These are phyloP conservation scores for Salvia sclarea DNA, from an alignment of 305 asterid genomes.

Conservation along the genomic window DNA sequence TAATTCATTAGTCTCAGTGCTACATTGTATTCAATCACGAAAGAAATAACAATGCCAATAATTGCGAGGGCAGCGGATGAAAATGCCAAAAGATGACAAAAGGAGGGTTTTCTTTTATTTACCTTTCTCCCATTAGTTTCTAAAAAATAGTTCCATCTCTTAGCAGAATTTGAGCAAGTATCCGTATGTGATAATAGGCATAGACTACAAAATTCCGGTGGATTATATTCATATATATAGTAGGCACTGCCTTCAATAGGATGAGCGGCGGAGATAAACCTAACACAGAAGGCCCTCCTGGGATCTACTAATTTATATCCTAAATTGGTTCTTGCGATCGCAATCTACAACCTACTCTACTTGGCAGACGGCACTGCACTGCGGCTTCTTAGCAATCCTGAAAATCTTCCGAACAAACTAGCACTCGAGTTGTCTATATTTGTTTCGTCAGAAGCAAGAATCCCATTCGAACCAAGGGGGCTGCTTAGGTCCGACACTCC, in stretches of 20 bases:
- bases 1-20: too few relatives aligned
- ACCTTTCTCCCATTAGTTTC: not conserved
- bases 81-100: not conserved
- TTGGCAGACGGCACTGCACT: slow-evolving; percentile 57
- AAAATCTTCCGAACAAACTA: slow-evolving; percentile 49
- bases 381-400: slow-evolving; percentile 51
- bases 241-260: slow-evolving; percentile 20
- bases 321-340: slow-evolving; percentile 1
- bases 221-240: slow-evolving; percentile 33
- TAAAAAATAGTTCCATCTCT: slow-evolving; percentile 8
- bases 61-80: too few relatives aligned
- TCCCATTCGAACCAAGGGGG: slow-evolving; percentile 36
- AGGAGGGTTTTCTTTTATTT: slow-evolving; percentile 9
- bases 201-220: slow-evolving; percentile 42
- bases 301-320: slow-evolving; percentile 21
- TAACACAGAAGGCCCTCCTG: not conserved
- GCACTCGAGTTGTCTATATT: slow-evolving; percentile 37
- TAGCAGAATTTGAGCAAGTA: slow-evolving; percentile 11
- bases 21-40: too few relatives aligned
- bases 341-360: slow-evolving; percentile 35
- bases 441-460: slow-evolving; percentile 42
- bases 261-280: slow-evolving; percentile 6
- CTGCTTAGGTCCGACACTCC: slow-evolving; percentile 37
- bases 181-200: slow-evolving; percentile 5
- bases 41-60: not conserved